Evolutionary conservation across 768 basidiomycete genomes (phyloP), one percentile per base, ranked within the genome.

Genomic region (Podaxis sp.): DNA sequence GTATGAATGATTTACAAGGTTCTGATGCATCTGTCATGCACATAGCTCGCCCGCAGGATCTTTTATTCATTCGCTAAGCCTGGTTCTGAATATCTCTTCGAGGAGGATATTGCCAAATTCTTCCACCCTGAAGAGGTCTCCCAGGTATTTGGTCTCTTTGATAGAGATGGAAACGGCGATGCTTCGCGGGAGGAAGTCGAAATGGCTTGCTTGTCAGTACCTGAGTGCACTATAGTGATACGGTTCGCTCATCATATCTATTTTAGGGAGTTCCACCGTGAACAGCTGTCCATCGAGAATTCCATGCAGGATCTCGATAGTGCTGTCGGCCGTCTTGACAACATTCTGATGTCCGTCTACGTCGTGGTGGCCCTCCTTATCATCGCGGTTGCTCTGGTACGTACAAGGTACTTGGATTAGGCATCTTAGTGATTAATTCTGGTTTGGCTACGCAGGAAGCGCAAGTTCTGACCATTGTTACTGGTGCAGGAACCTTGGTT

Each of bases 221-320:
- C 24, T 55, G 33, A 26, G 54, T 46, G 48, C 19, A 52, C 42
- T 46, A 46, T 12, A 38, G 55, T 11, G 51, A 44, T 17, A 22
- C 53, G 19, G 5, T 19, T 19, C n/a, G 48, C 42, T 38, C 46
- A 30, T 33, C 9, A 51, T n/a, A 4, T 53, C 44, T 56, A 64
- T 63, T 59, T 40, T 39, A 88, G 91, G 73, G 89, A 92, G 44
- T 83, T 93, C 62, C 94, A 96, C 71, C 84, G 93, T 33, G 95
- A 97, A 70, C 87, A 94, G 63, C 75, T 93, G 42, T 88, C 89
- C 19, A 85, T 97, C 49, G 88, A 92, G 64, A 87, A 89, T 70
- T 90, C 88, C 4, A 93, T 97, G 93, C 82, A 87, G 49, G 93
- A 96, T 74, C 77, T 96, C 54, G 95, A 96, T 73, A 92, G 90